phyloP scores from a whole-genome alignment of 2,329 filamentous ascomycete species.

The Fusarium solani-melongenae region DNA sequence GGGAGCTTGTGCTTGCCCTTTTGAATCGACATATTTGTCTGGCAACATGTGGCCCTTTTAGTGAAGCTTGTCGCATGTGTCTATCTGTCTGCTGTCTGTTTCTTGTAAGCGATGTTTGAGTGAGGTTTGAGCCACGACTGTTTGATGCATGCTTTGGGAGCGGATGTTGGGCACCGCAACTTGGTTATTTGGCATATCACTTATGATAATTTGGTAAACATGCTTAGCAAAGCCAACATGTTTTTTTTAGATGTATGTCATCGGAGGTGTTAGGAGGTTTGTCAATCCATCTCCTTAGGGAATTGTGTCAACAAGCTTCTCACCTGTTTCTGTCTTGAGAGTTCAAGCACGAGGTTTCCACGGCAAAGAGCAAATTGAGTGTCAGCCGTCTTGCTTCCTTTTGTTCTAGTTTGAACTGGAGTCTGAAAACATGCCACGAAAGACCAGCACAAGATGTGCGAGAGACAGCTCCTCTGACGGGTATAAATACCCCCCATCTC shows the following conservation, averaged over 20 bases:
- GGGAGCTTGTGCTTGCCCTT: conserved; percentile 5
- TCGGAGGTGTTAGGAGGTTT: neutral
- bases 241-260: neutral
- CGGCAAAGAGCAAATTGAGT: neutral
- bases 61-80: neutral
- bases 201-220: too few relatives aligned
- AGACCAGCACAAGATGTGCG: neutral
- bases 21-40: neutral
- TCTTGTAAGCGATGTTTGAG: neutral
- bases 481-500: neutral
- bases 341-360: neutral
- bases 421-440: neutral
- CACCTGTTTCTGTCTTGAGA: neutral
- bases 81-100: neutral
- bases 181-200: too few relatives aligned
- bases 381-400: neutral
- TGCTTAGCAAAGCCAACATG: neutral
- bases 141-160: neutral
- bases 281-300: neutral
- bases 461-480: neutral
- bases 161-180: neutral
- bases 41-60: neutral
- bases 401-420: neutral
- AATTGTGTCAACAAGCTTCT: neutral
- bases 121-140: too few relatives aligned